Base-by-base conservation (phyloP, 352 stramenopile species). In the Phytophthora tubulina region DNA sequence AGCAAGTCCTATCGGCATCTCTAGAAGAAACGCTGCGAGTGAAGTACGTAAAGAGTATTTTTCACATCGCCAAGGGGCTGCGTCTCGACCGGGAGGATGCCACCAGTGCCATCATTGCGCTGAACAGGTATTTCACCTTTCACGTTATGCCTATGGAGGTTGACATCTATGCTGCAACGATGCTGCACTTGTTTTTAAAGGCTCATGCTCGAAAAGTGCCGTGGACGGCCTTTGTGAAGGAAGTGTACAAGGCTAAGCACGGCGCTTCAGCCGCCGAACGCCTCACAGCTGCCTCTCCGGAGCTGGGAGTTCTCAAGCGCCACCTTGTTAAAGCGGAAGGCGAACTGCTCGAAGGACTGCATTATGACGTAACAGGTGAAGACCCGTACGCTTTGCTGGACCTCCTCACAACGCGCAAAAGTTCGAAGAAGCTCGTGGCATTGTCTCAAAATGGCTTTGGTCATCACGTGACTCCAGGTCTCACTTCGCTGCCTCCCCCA, bases 51-150 rank as follows among this genome's bases (percentile, higher is more conserved):
- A 82, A 88, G 42, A 70, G 78, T 9, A 88, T 96, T 52, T 70
- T 89, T 44, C 77, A 81, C 32, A 85, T 96, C 6, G 78, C 79
- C 4, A 94, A 87, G 50, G 72, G 70, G 7, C 74, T 95, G 32
- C 79, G 82, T 32, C 56, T 94, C 4, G 86, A 93, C 30, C 78
- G 85, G 10, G 85, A 90, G 58, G 87, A 95, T 69, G 82, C 79
- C 14, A 84, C 88, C 6, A 94, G 86, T 75, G 81, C 88, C 21
- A 85, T 95, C 30, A 71, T 95, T n/a, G 79, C 87, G 10, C 73
- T 96, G 32, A 88, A 95, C 55, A 80, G 86, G n/a, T 94, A 84
- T 49, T 88, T 92, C 48, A 92, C 86, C 21, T 91, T 94, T 44
- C 78, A 90, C 46, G 67, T 85, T 3, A 95, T 95, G 84, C 73